Conservation (phyloP, 148 eudicot genomes). For the Nepenthes mirabilis region DNA sequence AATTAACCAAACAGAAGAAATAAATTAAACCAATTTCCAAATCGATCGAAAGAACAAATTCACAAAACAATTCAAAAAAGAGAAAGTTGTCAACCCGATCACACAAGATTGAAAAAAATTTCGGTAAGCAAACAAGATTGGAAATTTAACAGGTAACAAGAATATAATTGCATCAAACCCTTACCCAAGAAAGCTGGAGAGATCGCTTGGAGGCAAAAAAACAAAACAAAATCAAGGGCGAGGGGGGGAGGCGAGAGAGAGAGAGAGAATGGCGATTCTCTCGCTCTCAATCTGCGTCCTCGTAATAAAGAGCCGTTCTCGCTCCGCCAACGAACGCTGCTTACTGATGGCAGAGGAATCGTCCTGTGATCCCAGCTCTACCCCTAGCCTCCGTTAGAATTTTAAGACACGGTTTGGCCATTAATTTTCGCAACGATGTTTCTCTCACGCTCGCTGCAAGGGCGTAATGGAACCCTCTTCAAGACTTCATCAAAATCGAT, state of each 20-base stretch:
- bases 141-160: not conserved
- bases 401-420: too few relatives aligned
- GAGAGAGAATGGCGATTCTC: not conserved
- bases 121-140: not conserved
- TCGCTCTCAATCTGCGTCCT: not conserved
- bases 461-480: too few relatives aligned
- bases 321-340: conserved; percentile 29
- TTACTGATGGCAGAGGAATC: conserved; percentile 15
- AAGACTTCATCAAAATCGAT: too few relatives aligned
- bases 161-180: conserved; percentile 2
- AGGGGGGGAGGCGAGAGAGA: conserved; percentile 7
- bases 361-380: conserved; percentile 4
- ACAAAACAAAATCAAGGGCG: conserved; percentile 1
- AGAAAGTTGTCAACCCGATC: too few relatives aligned
- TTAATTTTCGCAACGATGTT: not conserved
- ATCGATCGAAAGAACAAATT: not conserved
- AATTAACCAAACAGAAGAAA: not conserved
- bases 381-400: conserved; percentile 9
- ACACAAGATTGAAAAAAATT: not conserved
- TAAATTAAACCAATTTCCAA: not conserved
- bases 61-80: not conserved
- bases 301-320: conserved; percentile 8
- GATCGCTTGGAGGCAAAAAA: conserved; percentile 14
- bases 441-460: not conserved
- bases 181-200: conserved; percentile 16